A percentile compares a stretch with the other conserved stretches of the same genome.
These are phyloP conservation scores for Coleophoma eucalyptorum DNA, from an alignment of 2,329 filamentous ascomycete species.

Conservation along the genomic window DNA sequence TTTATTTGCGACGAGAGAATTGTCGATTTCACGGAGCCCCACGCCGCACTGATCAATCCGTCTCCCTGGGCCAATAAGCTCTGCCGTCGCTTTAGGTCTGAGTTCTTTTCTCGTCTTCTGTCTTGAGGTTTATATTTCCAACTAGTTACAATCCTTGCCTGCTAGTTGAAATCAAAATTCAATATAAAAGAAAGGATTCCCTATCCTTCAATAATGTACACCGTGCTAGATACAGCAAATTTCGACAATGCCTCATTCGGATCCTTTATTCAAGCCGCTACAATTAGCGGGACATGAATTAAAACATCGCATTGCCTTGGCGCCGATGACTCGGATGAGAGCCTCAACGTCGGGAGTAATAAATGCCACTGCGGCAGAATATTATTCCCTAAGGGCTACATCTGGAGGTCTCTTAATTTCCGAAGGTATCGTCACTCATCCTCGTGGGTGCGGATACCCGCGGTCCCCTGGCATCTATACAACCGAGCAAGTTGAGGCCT, in stretches of 20 bases:
- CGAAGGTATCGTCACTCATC: slow-evolving; percentile 48
- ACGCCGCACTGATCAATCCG: no score
- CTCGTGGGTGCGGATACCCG: slow-evolving; percentile 38
- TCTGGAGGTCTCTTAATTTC: slow-evolving; percentile 51
- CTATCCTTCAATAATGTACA: no score
- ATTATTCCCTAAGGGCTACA: slow-evolving; percentile 45
- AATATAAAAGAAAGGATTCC: no score
- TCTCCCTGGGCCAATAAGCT: no score
- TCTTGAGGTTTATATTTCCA: no score
- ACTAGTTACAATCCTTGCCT: no score
- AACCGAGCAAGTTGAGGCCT: slow-evolving; percentile 44
- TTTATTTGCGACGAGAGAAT: no score
- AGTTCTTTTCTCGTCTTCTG: no score
- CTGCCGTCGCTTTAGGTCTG: no score
- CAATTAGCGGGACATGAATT: slow-evolving; percentile 25
- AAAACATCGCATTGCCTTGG: slow-evolving; percentile 46
- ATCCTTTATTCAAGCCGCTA: neutral
- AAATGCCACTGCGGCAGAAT: slow-evolving; percentile 35
- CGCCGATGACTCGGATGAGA: slow-evolving; percentile 24
- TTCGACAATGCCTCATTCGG: neutral
- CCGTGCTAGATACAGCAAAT: no score
- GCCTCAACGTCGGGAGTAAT: slow-evolving; percentile 31
- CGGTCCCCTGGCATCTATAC: slow-evolving; percentile 50
- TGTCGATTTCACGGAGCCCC: no score
- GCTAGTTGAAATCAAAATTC: no score